Percentiles rank a stretch among this genome's conserved stretches.
Evolutionary conservation across 176 grass and related monocot genomes (phyloP).

Genomic region (Aegilops speltoides): DNA sequence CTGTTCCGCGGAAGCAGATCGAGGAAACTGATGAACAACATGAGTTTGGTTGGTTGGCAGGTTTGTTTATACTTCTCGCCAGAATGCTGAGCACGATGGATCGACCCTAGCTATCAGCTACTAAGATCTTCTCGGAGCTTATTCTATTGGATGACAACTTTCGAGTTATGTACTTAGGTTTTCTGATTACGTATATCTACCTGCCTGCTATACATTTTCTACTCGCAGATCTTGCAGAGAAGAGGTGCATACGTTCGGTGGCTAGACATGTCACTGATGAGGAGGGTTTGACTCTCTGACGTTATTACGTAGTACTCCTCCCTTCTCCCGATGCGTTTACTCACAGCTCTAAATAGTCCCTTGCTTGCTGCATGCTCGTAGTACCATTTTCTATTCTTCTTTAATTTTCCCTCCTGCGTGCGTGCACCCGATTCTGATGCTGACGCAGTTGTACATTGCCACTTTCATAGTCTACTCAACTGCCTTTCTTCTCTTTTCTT

Average conservation of each 20-base stretch:
- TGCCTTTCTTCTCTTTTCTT: background rate
- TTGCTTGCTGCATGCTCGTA: background rate
- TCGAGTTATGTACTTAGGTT: no score
- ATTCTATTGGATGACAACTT: no score
- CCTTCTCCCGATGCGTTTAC: constrained; percentile 45
- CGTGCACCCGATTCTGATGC: constrained; percentile 4
- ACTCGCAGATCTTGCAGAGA: constrained; percentile 2
- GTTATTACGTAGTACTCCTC: background rate
- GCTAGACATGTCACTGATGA: constrained; percentile 24
- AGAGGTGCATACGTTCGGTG: background rate
- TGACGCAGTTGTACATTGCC: background rate
- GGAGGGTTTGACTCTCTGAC: constrained; percentile 19
- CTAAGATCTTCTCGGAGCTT: background rate
- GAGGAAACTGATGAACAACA: no score
- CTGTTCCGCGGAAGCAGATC: no score
- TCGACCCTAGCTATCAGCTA: background rate
- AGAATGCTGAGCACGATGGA: background rate
- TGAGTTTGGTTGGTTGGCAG: background rate
- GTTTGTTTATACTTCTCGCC: background rate
- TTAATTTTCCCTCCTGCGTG: background rate
- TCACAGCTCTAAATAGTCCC: background rate
- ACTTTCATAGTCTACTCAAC: background rate
- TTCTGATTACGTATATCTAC: no score
- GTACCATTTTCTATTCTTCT: background rate
- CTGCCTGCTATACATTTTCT: background rate